These are phyloP conservation scores for Erodium maritimum DNA, from an alignment of 345 rosid genomes.

Conservation along the genomic window DNA sequence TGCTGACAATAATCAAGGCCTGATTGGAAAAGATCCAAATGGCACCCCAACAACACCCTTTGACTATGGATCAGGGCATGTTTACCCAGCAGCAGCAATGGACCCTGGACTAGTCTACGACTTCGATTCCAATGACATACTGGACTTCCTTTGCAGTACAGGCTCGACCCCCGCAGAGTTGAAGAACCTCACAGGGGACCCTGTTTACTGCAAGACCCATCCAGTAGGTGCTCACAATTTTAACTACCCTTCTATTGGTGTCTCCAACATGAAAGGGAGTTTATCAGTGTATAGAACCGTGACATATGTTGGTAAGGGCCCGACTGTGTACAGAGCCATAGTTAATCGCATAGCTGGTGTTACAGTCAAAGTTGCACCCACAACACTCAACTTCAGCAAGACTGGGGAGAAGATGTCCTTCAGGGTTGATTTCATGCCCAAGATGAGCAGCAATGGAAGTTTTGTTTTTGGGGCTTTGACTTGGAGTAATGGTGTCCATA, in stretches of 20 bases:
- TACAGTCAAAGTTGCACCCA: slow-evolving; percentile 25
- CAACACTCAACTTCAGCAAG: slow-evolving; percentile 22
- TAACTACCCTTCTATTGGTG: slow-evolving; percentile 39
- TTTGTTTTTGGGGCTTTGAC: slow-evolving; percentile 38
- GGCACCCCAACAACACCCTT: slow-evolving; percentile 30
- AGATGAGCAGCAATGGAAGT: slow-evolving; percentile 22
- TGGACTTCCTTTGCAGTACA: slow-evolving; percentile 36
- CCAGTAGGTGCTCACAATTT: slow-evolving; percentile 21
- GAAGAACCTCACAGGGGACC: slow-evolving; percentile 33
- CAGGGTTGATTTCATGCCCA: slow-evolving; percentile 30
- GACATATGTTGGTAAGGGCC: slow-evolving; percentile 31
- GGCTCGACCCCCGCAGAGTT: slow-evolving; percentile 32
- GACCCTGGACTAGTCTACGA: slow-evolving; percentile 37
- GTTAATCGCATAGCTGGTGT: slow-evolving; percentile 27
- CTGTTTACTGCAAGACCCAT: slow-evolving; percentile 21
- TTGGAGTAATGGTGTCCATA: slow-evolving; percentile 31
- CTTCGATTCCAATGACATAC: slow-evolving; percentile 17
- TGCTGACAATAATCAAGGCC: slow-evolving; percentile 19
- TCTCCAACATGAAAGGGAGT: slow-evolving; percentile 30
- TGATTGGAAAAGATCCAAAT: slow-evolving; percentile 27
- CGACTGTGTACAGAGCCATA: slow-evolving; percentile 16
- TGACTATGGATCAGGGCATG: slow-evolving; percentile 48
- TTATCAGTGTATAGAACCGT: slow-evolving; percentile 26
- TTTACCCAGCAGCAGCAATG: slow-evolving; percentile 29
- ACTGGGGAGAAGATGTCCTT: slow-evolving; percentile 27